These are phyloP conservation scores for Geotrichum aggregatum DNA, from an alignment of 1,139 yeast species.

Conservation along the genomic window DNA sequence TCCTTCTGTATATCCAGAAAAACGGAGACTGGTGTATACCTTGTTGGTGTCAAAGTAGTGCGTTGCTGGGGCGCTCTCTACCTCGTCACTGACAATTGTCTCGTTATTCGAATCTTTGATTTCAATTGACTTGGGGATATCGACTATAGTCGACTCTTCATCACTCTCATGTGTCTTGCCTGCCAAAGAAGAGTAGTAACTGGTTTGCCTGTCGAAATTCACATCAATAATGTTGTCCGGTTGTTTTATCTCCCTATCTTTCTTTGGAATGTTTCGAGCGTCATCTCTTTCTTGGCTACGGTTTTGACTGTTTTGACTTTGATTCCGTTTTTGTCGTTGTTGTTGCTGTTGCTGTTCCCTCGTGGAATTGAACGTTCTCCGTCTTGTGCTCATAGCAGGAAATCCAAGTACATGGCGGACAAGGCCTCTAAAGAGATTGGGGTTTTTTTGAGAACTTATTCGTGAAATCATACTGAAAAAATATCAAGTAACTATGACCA, in stretches of 20 bases:
- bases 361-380: too few species aligned
- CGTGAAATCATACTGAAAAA: too few species aligned
- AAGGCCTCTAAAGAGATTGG: too few species aligned
- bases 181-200: neutral
- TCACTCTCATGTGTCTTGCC: neutral
- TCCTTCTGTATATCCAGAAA: constrained; percentile 41
- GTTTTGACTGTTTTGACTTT: too few species aligned
- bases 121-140: neutral
- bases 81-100: constrained; percentile 7
- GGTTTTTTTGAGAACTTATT: too few species aligned
- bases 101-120: constrained; percentile 5
- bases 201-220: neutral
- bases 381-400: too few species aligned
- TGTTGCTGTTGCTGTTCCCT: too few species aligned
- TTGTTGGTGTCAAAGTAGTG: constrained; percentile 43
- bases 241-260: neutral
- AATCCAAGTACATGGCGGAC: too few species aligned
- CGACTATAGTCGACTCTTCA: neutral
- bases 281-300: too few species aligned
- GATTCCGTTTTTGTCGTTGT: too few species aligned
- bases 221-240: neutral
- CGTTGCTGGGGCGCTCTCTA: neutral
- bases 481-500: too few species aligned
- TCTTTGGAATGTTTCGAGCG: neutral
- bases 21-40: constrained; percentile 37